Evolutionary conservation across 352 stramenopile species (phyloP).

Genomic region (Phytophthora citrophthora): DNA sequence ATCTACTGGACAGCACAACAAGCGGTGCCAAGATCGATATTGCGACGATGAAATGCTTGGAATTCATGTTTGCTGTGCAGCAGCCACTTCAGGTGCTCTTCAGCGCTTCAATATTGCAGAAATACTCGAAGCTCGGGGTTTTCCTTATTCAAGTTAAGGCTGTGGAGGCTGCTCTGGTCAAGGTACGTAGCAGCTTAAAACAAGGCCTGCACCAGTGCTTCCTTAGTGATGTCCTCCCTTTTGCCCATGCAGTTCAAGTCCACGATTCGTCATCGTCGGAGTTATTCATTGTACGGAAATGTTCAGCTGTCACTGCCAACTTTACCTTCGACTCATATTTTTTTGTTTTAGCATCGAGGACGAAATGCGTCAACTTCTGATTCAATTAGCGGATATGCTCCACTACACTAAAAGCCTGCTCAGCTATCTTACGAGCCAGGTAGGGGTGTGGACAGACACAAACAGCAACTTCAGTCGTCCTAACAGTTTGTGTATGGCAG

Average conservation of each 20-base stretch:
- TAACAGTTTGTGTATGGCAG: slow-evolving; percentile 14
- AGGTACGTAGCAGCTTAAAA: slow-evolving; percentile 34
- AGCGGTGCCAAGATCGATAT: slow-evolving; percentile 56
- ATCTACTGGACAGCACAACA: slow-evolving; percentile 43
- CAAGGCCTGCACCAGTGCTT: neutral
- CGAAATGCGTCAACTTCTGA: slow-evolving; percentile 46
- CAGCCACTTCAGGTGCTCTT: slow-evolving; percentile 71
- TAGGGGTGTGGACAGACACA: slow-evolving; percentile 28
- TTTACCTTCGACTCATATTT: slow-evolving; percentile 2
- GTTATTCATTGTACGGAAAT: slow-evolving; percentile 50
- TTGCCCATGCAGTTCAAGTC: slow-evolving; percentile 58
- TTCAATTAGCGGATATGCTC: slow-evolving; percentile 76
- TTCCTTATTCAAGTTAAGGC: slow-evolving; percentile 74
- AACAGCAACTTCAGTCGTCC: slow-evolving; percentile 4
- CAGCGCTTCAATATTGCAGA: slow-evolving; percentile 57
- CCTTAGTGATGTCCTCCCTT: neutral
- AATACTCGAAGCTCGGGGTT: slow-evolving; percentile 64
- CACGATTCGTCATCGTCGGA: slow-evolving; percentile 53
- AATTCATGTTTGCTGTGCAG: slow-evolving; percentile 58
- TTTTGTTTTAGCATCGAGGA: slow-evolving; percentile 41
- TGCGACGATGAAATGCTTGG: slow-evolving; percentile 57
- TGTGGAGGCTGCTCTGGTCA: slow-evolving; percentile 60
- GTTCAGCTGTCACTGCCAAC: neutral
- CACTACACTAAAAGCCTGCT: slow-evolving; percentile 78
- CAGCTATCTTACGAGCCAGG: slow-evolving; percentile 74